Percentiles rank a stretch among this genome's conserved stretches.
phyloP scores from a whole-genome alignment of 495 filamentous ascomycete genomes.

The Penicillium pulvis region DNA sequence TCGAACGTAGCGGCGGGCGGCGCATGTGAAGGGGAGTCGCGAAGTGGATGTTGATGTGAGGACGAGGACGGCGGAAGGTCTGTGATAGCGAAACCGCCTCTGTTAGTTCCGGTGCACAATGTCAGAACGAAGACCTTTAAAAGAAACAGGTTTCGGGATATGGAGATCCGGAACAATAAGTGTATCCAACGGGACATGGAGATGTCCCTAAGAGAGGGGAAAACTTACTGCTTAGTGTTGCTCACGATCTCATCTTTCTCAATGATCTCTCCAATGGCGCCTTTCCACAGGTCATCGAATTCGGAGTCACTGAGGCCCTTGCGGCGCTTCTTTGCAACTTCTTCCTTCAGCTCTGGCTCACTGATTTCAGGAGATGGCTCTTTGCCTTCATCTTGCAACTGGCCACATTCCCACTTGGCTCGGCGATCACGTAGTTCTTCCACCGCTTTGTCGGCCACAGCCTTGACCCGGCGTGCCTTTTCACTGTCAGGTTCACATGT shows the following conservation, averaged over 20 bases:
- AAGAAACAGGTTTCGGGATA: constrained; percentile 23
- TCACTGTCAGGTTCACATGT: constrained; percentile 95
- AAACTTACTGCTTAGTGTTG: constrained; percentile 74
- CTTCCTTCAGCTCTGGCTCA: constrained; percentile 75
- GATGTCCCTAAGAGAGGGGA: constrained; percentile 36
- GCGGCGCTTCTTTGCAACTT: constrained; percentile 68
- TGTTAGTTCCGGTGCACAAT: constrained; percentile 68
- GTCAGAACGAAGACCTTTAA: constrained; percentile 51
- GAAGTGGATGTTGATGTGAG: constrained; percentile 79
- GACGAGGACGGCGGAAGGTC: constrained; percentile 58
- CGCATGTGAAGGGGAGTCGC: constrained; percentile 83
- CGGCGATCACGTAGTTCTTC: constrained; percentile 83
- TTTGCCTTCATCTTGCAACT: constrained; percentile 64
- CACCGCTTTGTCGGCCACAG: constrained; percentile 84
- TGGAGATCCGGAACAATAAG: constrained; percentile 21
- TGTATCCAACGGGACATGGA: constrained; percentile 13
- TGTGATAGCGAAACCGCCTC: constrained; percentile 67
- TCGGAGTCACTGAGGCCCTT: constrained; percentile 81
- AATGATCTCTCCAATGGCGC: constrained; percentile 83
- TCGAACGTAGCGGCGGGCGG: constrained; percentile 84
- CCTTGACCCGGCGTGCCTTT: constrained; percentile 82
- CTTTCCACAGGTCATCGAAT: constrained; percentile 89
- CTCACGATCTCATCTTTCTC: constrained; percentile 78
- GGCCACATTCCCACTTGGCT: constrained; percentile 89
- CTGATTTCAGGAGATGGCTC: constrained; percentile 64